These are phyloP conservation scores for Penicillium rolfsii DNA, from an alignment of 2,329 filamentous ascomycete species.

Conservation along the genomic window DNA sequence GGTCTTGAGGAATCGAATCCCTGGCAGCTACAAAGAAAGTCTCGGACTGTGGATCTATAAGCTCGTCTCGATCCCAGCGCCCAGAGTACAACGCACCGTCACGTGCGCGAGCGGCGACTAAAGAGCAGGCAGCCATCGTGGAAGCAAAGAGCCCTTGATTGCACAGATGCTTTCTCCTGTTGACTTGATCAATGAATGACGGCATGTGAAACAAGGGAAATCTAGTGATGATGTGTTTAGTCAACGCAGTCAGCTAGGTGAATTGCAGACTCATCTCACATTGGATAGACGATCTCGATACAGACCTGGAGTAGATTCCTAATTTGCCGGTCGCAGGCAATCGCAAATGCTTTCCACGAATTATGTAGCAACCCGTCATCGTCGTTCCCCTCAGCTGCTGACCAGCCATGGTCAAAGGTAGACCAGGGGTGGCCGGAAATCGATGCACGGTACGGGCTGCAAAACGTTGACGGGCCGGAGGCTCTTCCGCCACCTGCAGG, in stretches of 20 bases:
- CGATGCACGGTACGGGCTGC: constrained; percentile 20
- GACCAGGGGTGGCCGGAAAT: constrained; percentile 25
- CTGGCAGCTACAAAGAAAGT: constrained; percentile 50
- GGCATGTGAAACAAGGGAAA: constrained; percentile 57
- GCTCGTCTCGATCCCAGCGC: constrained; percentile 36
- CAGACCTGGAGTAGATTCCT: constrained; percentile 53
- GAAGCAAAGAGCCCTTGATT: constrained; percentile 53
- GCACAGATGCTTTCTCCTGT: constrained; percentile 47
- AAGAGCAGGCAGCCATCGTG: constrained; percentile 57
- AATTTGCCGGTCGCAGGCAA: constrained; percentile 45
- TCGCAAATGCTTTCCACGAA: constrained; percentile 48
- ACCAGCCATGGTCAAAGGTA: constrained; percentile 22
- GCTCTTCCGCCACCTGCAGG: constrained; percentile 13
- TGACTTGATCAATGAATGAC: constrained; percentile 46
- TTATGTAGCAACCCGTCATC: constrained; percentile 29
- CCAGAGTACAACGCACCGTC: constrained; percentile 53
- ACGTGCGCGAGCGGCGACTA: constrained; percentile 52
- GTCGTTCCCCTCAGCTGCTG: constrained; percentile 21
- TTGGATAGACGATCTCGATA: constrained; percentile 58
- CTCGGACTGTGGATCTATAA: constrained; percentile 44
- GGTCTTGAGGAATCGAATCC: constrained; percentile 44
- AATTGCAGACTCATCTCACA: constrained; percentile 34
- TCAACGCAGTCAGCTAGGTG: background rate
- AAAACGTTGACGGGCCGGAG: constrained; percentile 21
- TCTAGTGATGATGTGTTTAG: constrained; percentile 20